Evolutionary conservation across 2,329 filamentous ascomycete species (phyloP), one percentile per base, ranked within the genome.

Genomic region (Ophiocordyceps australis): DNA sequence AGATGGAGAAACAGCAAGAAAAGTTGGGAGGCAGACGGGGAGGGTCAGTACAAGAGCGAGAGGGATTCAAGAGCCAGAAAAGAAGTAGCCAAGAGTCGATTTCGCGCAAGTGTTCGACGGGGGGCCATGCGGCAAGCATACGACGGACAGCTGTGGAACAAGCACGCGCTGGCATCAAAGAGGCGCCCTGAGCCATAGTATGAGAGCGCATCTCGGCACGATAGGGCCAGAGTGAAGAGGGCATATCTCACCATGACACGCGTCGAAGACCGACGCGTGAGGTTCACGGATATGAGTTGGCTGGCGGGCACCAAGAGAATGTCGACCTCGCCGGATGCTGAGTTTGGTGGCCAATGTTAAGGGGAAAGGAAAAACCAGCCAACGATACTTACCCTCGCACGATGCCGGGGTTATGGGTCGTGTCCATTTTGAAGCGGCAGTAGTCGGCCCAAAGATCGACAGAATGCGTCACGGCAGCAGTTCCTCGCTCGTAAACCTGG

Each of bases 361-460:
- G 59, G 65, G 65, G 71, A 63, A 63, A 74, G 63, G 63, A 73
- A 74, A 26, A 73, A 33, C 62, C 61, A 58, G 56, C 53, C 47
- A 40, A 36, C 34, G 55, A 59, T 67, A 95, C 89, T 95, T 93
- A 98, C 89, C 95, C 89, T 92, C 89, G 76, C 59, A 94, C 91
- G 54, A 91, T 67, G 49, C 91, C 80, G 42, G 81, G 69, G 48
- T 92, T 83, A 57, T 98, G 89, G 40, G 80, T 89, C 30, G 89
- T 95, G 50, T 95, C 83, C 58, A 89, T 83, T 54, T 95, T 95
- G 70, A 95, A 95, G 43, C 74, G 70, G 59, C 86, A 95, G 59
- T 94, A 98, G 43, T 92, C 85, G 27, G 82, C 79, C 89, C 89
- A 98, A 32, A 98, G 63, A 49, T 98, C 89, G 42, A 94, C 85